Evolutionary conservation across 139 green algal genomes (phyloP), one percentile per base, ranked within the genome.

Genomic region (Asterochloris erici): DNA sequence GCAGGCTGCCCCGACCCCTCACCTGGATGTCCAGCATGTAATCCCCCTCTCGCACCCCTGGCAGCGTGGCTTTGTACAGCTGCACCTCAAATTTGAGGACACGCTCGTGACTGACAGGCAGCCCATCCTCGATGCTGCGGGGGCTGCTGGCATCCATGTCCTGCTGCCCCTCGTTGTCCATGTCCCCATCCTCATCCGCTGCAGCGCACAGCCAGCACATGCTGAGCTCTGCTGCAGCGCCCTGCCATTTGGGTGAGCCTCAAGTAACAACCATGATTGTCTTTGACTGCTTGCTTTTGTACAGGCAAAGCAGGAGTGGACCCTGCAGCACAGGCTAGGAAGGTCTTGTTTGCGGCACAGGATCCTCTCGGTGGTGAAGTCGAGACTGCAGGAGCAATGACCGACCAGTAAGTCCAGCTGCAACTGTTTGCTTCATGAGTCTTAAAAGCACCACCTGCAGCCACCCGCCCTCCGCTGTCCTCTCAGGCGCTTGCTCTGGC

Each of bases 11-110:
- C 66, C 21, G 4, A 66, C 0, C 14, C 27, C 78, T 60, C 13
- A 84, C 84, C 91, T 99, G 97, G 28, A 99, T 82, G 87, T 99
- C 97, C 0, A 99, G 85, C 12, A 95, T 79, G 85, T 98, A 99
- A 85, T 98, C 94, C 16, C 97, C 94, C 29, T 99, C 96, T 64
- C 93, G 86, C 60, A 97, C 78, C 6, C 4, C 38, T 54, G 38
- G 38, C 38, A 54, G 38, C 38, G 38, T 54, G 38, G 38, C 38
- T 77, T 97, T 97, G 90, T 99, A 99, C 86, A 99, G 89, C 91
- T 99, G 95, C 26, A 93, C 83, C 89, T 99, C 96, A 84, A 98
- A 98, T 84, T 97, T 97, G 64, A 97, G 82, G 69, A 87, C 78
- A 26, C 68, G 81, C 83, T 82, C 38, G 26, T 81, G 77, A 26